Base-by-base conservation (phyloP, 2,329 filamentous ascomycete species). In the Zalaria obscura region DNA sequence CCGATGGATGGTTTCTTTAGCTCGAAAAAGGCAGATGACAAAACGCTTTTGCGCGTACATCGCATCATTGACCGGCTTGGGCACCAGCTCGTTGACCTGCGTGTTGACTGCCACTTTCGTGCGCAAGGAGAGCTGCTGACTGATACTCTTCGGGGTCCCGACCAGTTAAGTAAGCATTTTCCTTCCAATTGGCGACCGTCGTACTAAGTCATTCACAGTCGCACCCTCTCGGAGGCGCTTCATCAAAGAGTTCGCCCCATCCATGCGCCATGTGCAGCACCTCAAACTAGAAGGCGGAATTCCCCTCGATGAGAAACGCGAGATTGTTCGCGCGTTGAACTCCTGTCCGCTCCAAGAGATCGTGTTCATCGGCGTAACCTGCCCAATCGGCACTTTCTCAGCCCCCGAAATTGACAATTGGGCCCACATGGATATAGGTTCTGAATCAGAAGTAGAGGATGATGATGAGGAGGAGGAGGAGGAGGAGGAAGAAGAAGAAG, bases 281-380 rank as follows among this genome's bases (percentile, higher is more conserved):
- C 55, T 69, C 50, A 69, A 69, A 43, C 52, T 69, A 18, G 66
- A 69, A 52, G 66, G 66, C 11, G 63, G 63, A 8, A 59, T 68
- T 35, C 64, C 66, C 1, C 56, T 64, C 6, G 65, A 68, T 45
- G 66, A 69, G 46, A 63, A 65, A 40, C 58, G 66, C 26, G 66
- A 69, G 43, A 55, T 61, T 8, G 40, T 68, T 3, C 59, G 64
- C 5, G 65, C 66, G 3, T 41, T 68, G 7, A 58, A 61, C 43
- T 51, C 46, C 34, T 68, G 61, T 37, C 59, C 61, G 0, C 42
- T 69, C 4, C 53, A 62, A 44, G 68, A 67, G 45, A 50, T 68
- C 9, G 64, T 68, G 18, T 55, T 68, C 47, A 68, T 69, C 25
- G 65, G 65, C 4, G 56, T 63, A 3, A 57, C 55, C 6, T 63